Percentiles rank a stretch among this genome's conserved stretches.
Evolutionary conservation across 768 basidiomycete species (phyloP).

Genomic region (Lactarius sanguifluus): DNA sequence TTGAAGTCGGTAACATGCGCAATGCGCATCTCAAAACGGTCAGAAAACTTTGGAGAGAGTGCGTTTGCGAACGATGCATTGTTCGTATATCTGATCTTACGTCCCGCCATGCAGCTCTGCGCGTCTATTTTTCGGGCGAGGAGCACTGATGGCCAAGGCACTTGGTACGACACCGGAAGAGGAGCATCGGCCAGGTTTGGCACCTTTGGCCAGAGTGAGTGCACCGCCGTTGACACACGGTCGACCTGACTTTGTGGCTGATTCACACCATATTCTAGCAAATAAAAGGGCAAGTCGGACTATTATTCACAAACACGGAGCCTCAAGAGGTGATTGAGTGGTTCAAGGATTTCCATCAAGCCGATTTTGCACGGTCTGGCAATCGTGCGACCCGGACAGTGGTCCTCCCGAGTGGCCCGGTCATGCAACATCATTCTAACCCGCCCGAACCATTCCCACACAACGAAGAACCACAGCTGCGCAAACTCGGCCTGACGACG

Average conservation of each 20-base stretch:
- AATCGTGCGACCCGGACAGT: slow-evolving; percentile 76
- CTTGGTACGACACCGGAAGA: slow-evolving; percentile 84
- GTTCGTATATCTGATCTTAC: slow-evolving; percentile 18
- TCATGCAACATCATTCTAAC: slow-evolving; percentile 76
- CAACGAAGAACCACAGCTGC: slow-evolving; percentile 94
- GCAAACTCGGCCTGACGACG: slow-evolving; percentile 87
- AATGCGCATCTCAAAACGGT: slow-evolving; percentile 94
- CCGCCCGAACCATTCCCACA: slow-evolving; percentile 91
- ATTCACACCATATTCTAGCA: slow-evolving; percentile 47
- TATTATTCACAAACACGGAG: slow-evolving; percentile 88
- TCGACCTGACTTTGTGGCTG: neutral
- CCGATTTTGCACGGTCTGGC: slow-evolving; percentile 90
- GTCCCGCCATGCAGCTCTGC: slow-evolving; percentile 58
- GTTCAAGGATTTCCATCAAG: slow-evolving; percentile 88
- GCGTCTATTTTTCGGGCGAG: slow-evolving; percentile 85
- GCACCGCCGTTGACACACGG: neutral
- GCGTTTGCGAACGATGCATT: slow-evolving; percentile 34
- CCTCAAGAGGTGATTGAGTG: slow-evolving; percentile 92
- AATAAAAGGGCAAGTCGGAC: slow-evolving; percentile 92
- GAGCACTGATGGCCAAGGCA: slow-evolving; percentile 93
- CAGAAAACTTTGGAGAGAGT: slow-evolving; percentile 92
- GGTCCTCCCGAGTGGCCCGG: slow-evolving; percentile 76
- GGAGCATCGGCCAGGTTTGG: slow-evolving; percentile 77
- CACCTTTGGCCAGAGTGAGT: slow-evolving; percentile 75
- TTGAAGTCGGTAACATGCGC: slow-evolving; percentile 93